Evolutionary conservation across 768 basidiomycete genomes (phyloP).

Genomic region (Trametes villosa): DNA sequence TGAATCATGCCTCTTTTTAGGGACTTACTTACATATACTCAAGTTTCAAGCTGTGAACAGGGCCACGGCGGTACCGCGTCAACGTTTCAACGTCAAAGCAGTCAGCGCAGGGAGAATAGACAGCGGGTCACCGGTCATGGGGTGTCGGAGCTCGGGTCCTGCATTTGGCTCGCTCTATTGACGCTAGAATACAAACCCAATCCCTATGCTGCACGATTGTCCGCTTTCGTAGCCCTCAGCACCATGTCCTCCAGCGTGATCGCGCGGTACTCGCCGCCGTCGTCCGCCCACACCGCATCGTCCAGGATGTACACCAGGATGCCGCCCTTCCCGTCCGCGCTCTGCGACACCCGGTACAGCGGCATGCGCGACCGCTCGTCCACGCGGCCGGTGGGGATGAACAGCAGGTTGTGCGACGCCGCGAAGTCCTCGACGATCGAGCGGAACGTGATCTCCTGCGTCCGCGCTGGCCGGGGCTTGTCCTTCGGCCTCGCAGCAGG

Average conservation of each 20-base stretch:
- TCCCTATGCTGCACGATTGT: conserved; percentile 1
- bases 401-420: conserved; percentile 82
- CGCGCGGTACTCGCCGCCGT: conserved; percentile 66
- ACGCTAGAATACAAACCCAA: neutral
- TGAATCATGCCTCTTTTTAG: too few species aligned
- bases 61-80: too few species aligned
- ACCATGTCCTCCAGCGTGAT: conserved; percentile 92
- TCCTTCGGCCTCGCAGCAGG: conserved; percentile 41
- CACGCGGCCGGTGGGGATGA: conserved; percentile 84
- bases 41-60: too few species aligned
- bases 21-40: too few species aligned
- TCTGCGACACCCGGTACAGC: conserved; percentile 79
- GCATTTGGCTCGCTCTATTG: too few species aligned
- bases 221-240: conserved; percentile 47
- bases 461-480: conserved; percentile 50
- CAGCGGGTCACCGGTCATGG: too few species aligned
- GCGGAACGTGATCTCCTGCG: conserved; percentile 89
- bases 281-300: conserved; percentile 90
- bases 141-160: too few species aligned
- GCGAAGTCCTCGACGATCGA: conserved; percentile 92
- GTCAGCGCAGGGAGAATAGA: too few species aligned
- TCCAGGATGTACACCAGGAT: conserved; percentile 88
- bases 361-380: conserved; percentile 90
- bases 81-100: too few species aligned
- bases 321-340: conserved; percentile 84